Evolutionary conservation across 2,329 filamentous ascomycete genomes (phyloP), one percentile per base, ranked within the genome.

Genomic region (Sarocladium strictum): DNA sequence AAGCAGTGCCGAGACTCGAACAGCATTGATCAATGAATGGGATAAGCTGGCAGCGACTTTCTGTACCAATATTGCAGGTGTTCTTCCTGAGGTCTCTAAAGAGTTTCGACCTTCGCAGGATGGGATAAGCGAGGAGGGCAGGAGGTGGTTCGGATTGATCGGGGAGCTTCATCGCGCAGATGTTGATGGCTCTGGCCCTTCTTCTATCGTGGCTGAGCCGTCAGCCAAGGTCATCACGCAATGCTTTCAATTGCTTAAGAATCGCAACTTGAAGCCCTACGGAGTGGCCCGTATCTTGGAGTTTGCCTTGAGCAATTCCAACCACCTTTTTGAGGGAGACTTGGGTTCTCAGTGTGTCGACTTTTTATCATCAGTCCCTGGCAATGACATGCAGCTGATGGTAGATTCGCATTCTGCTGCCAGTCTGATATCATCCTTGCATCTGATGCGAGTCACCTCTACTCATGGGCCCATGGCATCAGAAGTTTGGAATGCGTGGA

Each of bases 71-170:
- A 84, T 96, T 55, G 85, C 84, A 54, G 81, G 82, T 5, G 95
- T 90, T 0, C 78, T 89, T 4, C 90, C 92, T 1, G 90, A 93
- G 64, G 84, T 93, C 55, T 91, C 90, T 0, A 86, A 86, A 58
- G 87, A 90, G 17, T 89, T 89, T 60, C 77, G 81, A 24, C 76
- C 77, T 40, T 95, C 90, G 0, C 90, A 96, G 65, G 77, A 82
- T 52, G 74, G 76, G 38, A 77, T 96, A 24, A 80, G 82, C 10
- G 76, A 84, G 6, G 80, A 87, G 61, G 85, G 85, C 0, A 74
- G 77, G 45, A 84, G 88, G 1, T 90, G 90, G 72, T 86, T 88
- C 57, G 71, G 78, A 1, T 69, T 90, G 10, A 75, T 74, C 1
- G 75, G 75, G 1, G 69, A 72, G 19, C 69, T 83, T 3, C 67